Evolutionary conservation across 768 basidiomycete genomes (phyloP).

Genomic region (Rhodosporidiobolus odoratus): DNA sequence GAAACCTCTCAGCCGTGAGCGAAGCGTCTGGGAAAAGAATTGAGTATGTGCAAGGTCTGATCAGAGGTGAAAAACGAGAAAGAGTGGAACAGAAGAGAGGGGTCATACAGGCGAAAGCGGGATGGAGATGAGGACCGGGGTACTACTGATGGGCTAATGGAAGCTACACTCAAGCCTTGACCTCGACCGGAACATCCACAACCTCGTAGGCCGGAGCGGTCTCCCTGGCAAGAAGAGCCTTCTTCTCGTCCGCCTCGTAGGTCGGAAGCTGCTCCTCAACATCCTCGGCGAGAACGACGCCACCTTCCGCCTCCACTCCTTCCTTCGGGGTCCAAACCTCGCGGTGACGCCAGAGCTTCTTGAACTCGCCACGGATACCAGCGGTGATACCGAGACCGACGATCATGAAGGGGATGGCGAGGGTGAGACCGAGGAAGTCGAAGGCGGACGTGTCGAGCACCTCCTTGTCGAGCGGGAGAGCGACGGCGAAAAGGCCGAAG

Average conservation of each 20-base stretch:
- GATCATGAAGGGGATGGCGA: conserved; percentile 22
- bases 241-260: conserved; percentile 8
- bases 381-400: conserved; percentile 9
- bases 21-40: too few species aligned
- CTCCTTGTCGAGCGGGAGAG: conserved; percentile 3
- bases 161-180: not conserved
- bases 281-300: conserved; percentile 8
- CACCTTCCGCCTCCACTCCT: conserved; percentile 2
- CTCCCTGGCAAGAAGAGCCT: not conserved
- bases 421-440: conserved; percentile 3
- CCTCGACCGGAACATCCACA: not conserved
- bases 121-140: not conserved
- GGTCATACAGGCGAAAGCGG: not conserved
- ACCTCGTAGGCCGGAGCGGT: not conserved
- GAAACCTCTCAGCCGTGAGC: too few species aligned
- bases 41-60: too few species aligned
- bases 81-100: too few species aligned
- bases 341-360: conserved; percentile 15
- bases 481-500: conserved; percentile 1
- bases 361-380: conserved; percentile 16
- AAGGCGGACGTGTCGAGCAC: not conserved
- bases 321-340: conserved; percentile 20
- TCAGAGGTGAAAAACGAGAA: too few species aligned
- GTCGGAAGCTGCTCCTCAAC: conserved; percentile 6
- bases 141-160: not conserved